Conservation (phyloP, 352 stramenopile genomes). For the Pythium brassicae region DNA sequence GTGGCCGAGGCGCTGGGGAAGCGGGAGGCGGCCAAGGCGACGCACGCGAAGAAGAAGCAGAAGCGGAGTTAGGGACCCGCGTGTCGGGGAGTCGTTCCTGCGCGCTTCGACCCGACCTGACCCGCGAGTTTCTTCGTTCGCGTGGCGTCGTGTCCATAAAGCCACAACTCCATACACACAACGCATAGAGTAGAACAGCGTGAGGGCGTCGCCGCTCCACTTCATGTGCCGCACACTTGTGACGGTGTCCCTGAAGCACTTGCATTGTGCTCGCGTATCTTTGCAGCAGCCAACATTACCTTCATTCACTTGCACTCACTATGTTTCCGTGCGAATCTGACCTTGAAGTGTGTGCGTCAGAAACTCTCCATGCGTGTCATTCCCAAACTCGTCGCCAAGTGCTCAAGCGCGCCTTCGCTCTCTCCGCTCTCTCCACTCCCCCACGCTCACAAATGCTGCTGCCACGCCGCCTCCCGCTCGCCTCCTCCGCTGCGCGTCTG, state of each 20-base stretch:
- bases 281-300: not conserved
- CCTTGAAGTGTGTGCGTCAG: too few relatives aligned
- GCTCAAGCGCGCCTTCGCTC: not conserved
- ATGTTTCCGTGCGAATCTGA: too few relatives aligned
- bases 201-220: too few relatives aligned
- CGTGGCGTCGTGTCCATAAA: not conserved
- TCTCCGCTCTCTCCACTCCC: not conserved
- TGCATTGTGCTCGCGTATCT: too few relatives aligned
- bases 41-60: conserved; percentile 49
- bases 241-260: too few relatives aligned
- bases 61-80: conserved; percentile 15
- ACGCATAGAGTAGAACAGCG: not conserved
- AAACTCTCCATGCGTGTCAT: not conserved
- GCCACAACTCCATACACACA: not conserved
- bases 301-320: too few relatives aligned
- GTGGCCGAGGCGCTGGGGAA: conserved; percentile 61
- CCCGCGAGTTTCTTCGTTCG: too few relatives aligned
- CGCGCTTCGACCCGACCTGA: too few relatives aligned
- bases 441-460: not conserved
- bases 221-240: too few relatives aligned
- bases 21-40: conserved; percentile 22
- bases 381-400: not conserved
- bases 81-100: not conserved
- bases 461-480: not conserved
- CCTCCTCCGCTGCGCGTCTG: not conserved